Percentiles rank a stretch among this genome's conserved stretches.
Evolutionary conservation across 2,329 filamentous ascomycete genomes (phyloP).

Genomic region (Cordyceps militaris): DNA sequence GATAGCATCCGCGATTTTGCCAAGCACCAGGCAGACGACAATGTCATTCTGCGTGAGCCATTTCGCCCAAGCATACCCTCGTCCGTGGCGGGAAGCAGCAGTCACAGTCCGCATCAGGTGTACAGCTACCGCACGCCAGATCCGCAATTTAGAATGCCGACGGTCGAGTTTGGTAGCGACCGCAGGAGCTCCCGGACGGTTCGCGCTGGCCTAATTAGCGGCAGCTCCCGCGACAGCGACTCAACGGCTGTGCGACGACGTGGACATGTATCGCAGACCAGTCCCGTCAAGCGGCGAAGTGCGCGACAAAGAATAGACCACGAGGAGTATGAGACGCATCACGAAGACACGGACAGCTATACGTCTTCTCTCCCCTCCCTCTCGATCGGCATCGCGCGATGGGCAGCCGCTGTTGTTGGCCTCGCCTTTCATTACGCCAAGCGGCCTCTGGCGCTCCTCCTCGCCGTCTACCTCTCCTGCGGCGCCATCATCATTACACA

Average conservation of each 20-base stretch:
- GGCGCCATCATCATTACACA: slow-evolving; percentile 52
- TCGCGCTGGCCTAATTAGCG: slow-evolving; percentile 20
- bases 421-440: slow-evolving; percentile 57
- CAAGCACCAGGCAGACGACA: slow-evolving; percentile 47
- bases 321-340: slow-evolving; percentile 15
- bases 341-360: background rate
- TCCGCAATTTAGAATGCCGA: slow-evolving; percentile 48
- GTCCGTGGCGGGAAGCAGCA: slow-evolving; percentile 18
- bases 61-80: slow-evolving; percentile 47
- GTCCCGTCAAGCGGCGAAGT: slow-evolving; percentile 21
- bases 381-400: slow-evolving; percentile 36
- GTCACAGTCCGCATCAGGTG: slow-evolving; percentile 12
- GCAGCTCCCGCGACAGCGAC: slow-evolving; percentile 18
- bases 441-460: slow-evolving; percentile 53
- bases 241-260: slow-evolving; percentile 24
- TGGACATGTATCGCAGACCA: slow-evolving; percentile 15
- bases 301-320: slow-evolving; percentile 15
- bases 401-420: slow-evolving; percentile 48
- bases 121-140: slow-evolving; percentile 35
- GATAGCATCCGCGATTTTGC: slow-evolving; percentile 50
- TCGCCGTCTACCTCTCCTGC: slow-evolving; percentile 55
- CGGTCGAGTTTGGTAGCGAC: slow-evolving; percentile 34
- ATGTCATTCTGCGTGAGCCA: slow-evolving; percentile 46
- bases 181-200: slow-evolving; percentile 29
- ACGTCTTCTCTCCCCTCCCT: slow-evolving; percentile 30